phyloP scores from a whole-genome alignment of 345 rosid genomes.

The Reutealis trisperma region DNA sequence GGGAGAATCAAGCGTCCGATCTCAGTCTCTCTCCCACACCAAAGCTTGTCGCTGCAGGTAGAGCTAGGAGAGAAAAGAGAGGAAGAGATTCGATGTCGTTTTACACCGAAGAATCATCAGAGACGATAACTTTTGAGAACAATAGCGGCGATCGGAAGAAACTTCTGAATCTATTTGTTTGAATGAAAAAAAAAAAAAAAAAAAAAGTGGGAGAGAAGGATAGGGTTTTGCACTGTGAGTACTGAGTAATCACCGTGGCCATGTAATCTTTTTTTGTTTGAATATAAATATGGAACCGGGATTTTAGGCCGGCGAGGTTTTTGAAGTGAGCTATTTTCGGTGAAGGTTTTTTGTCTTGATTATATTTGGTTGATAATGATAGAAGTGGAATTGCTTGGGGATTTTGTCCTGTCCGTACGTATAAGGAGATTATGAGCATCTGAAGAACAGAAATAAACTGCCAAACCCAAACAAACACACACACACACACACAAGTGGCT shows the following conservation, averaged over 20 bases:
- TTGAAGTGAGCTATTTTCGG: not conserved
- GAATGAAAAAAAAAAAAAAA: not conserved
- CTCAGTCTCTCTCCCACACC: slow-evolving; percentile 29
- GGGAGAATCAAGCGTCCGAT: slow-evolving; percentile 33
- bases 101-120: slow-evolving; percentile 41
- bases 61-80: slow-evolving; percentile 30
- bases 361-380: not conserved
- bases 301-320: slow-evolving; percentile 26
- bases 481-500: slow-evolving; percentile 4
- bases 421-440: not conserved
- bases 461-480: not conserved
- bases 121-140: slow-evolving; percentile 37
- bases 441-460: slow-evolving; percentile 16
- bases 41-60: slow-evolving; percentile 13
- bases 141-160: slow-evolving; percentile 37
- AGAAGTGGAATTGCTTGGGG: not conserved
- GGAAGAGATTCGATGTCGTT: slow-evolving; percentile 34
- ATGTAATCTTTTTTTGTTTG: slow-evolving; percentile 2
- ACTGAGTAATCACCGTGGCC: not conserved
- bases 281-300: slow-evolving; percentile 19
- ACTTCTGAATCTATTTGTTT: slow-evolving; percentile 70
- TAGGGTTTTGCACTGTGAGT: not conserved
- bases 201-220: not conserved
- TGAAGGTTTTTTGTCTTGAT: not conserved
- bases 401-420: slow-evolving; percentile 14